These are phyloP conservation scores for Pythium folliculosum DNA, from an alignment of 352 stramenopile genomes.

Conservation along the genomic window DNA sequence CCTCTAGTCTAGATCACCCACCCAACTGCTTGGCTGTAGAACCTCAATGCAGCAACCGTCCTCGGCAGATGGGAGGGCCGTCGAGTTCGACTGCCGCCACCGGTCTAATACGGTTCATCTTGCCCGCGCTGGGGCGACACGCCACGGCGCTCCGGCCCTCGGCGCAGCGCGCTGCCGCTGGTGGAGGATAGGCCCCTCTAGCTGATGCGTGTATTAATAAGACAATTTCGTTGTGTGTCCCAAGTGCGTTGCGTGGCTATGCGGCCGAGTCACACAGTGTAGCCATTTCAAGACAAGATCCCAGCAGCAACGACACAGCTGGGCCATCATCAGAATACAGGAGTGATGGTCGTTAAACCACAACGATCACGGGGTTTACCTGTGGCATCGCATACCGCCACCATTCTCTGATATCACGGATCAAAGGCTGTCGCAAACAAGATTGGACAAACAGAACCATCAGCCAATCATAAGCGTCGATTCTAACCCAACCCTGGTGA, in stretches of 20 bases:
- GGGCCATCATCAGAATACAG: constrained; percentile 2
- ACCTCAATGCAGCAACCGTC: too few species aligned
- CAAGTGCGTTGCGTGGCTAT: constrained; percentile 22
- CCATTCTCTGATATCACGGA: not conserved
- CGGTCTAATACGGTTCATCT: too few species aligned
- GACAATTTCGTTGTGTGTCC: not conserved
- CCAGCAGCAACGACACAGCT: not conserved
- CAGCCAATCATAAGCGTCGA: constrained; percentile 21
- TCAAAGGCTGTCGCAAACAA: not conserved
- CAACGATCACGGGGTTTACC: constrained; percentile 4
- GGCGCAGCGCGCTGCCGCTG: too few species aligned
- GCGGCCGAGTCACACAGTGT: constrained; percentile 5
- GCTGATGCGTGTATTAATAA: too few species aligned
- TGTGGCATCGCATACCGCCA: not conserved
- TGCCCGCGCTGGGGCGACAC: too few species aligned
- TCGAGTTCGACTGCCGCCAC: too few species aligned
- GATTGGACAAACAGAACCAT: constrained; percentile 15
- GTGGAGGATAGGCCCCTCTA: too few species aligned
- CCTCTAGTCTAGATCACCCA: not conserved
- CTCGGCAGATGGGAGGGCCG: not conserved
- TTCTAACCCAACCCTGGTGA: not conserved
- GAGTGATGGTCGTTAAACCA: constrained; percentile 30
- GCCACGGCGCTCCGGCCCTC: too few species aligned
- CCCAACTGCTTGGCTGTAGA: too few species aligned
- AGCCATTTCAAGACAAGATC: constrained; percentile 15